Evolutionary conservation across 2,329 filamentous ascomycete genomes (phyloP).

Genomic region (Dactylellina sp.): DNA sequence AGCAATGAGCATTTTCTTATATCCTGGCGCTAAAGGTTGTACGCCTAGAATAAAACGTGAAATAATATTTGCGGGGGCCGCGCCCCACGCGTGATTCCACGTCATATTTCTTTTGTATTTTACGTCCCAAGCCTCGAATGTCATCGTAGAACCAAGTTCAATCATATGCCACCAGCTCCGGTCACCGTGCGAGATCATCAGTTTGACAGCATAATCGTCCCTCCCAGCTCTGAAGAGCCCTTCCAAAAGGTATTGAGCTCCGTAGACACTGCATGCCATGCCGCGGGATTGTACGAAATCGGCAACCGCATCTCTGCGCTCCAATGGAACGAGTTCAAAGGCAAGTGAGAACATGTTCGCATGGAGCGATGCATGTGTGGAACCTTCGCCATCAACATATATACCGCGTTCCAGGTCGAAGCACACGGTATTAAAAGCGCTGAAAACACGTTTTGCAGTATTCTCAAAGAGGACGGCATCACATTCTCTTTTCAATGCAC

Average conservation of each 20-base stretch:
- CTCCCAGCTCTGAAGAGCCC: constrained; percentile 19
- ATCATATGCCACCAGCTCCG: constrained; percentile 33
- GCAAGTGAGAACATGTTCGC: constrained; percentile 38
- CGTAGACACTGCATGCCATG: constrained; percentile 35
- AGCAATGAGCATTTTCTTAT: constrained; percentile 21
- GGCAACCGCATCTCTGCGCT: constrained; percentile 2
- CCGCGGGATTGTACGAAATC: constrained; percentile 33
- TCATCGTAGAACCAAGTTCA: constrained; percentile 26
- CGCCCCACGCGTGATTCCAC: constrained; percentile 37
- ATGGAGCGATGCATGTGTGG: constrained; percentile 23
- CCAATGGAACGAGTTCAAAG: constrained; percentile 27
- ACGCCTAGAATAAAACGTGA: constrained; percentile 29
- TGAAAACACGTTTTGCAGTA: constrained; percentile 18
- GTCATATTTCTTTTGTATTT: constrained; percentile 32
- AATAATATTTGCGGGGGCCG: constrained; percentile 29
- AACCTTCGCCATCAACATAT: constrained; percentile 29
- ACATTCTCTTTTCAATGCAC: neutral
- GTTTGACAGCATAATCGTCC: constrained; percentile 18
- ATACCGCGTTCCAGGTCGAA: constrained; percentile 11
- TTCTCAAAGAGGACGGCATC: constrained; percentile 14
- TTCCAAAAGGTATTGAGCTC: constrained; percentile 34
- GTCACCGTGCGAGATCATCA: constrained; percentile 12
- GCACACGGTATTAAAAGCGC: constrained; percentile 20
- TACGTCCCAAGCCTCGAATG: constrained; percentile 31
- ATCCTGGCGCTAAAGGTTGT: constrained; percentile 21